These are phyloP conservation scores for Diaporthe sp. DNA, from an alignment of 2,329 filamentous ascomycete genomes.

Conservation along the genomic window DNA sequence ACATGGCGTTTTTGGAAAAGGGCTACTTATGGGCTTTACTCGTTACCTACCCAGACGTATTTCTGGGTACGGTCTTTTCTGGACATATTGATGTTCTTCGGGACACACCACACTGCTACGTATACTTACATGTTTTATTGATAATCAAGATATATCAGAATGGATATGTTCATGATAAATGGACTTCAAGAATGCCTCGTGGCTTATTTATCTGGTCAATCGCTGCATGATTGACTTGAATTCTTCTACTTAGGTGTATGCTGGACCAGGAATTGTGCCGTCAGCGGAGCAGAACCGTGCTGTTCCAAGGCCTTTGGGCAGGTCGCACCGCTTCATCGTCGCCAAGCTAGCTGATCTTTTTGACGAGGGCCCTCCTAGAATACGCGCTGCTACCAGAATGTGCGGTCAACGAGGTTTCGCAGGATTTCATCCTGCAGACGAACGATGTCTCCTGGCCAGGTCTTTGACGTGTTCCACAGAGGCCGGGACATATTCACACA, in stretches of 20 bases:
- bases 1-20: slow-evolving; percentile 29
- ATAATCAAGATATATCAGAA: slow-evolving; percentile 27
- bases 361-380: neutral
- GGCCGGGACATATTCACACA: too few species aligned
- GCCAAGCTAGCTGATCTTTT: too few species aligned
- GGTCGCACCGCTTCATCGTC: neutral
- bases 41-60: neutral
- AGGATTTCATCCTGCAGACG: too few species aligned
- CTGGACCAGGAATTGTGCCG: neutral
- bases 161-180: neutral
- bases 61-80: slow-evolving; percentile 5
- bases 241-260: neutral
- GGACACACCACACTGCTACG: slow-evolving; percentile 1
- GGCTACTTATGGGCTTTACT: neutral
- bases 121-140: slow-evolving; percentile 30
- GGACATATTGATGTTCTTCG: slow-evolving; percentile 23
- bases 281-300: neutral
- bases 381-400: neutral
- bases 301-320: neutral
- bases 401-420: too few species aligned
- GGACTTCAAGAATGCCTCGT: neutral
- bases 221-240: neutral
- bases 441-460: neutral
- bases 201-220: neutral
- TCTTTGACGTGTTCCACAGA: neutral